Evolutionary conservation across 2,329 filamentous ascomycete species (phyloP).

Genomic region (Claviceps sp.): DNA sequence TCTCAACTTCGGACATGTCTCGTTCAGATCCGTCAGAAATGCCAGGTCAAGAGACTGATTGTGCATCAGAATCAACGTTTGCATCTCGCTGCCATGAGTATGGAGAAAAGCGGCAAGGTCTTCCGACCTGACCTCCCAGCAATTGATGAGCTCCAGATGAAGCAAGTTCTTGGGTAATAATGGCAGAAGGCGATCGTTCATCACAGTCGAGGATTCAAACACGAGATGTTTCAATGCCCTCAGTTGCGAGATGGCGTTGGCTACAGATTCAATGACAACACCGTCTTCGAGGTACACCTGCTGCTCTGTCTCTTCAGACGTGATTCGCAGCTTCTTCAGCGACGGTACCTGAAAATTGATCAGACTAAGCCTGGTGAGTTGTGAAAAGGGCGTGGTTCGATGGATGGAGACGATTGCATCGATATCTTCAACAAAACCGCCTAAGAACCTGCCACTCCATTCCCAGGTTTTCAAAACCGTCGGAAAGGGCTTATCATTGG

Average conservation of each 20-base stretch:
- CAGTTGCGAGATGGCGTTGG: slow-evolving; percentile 29
- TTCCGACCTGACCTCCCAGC: slow-evolving; percentile 57
- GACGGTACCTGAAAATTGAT: slow-evolving; percentile 50
- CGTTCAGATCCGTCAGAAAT: slow-evolving; percentile 55
- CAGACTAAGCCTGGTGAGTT: slow-evolving; percentile 42
- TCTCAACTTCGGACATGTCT: slow-evolving; percentile 56
- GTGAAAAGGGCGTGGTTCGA: slow-evolving; percentile 38
- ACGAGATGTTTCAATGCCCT: slow-evolving; percentile 52
- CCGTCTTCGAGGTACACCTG: slow-evolving; percentile 26
- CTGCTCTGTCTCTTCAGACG: slow-evolving; percentile 18
- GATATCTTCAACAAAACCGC: slow-evolving; percentile 29
- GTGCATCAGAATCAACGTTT: slow-evolving; percentile 57
- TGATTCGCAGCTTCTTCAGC: slow-evolving; percentile 24
- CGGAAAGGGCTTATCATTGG: slow-evolving; percentile 18
- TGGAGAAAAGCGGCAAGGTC: slow-evolving; percentile 52
- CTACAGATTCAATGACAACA: slow-evolving; percentile 25
- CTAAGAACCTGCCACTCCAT: slow-evolving; percentile 45
- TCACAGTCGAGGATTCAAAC: slow-evolving; percentile 61
- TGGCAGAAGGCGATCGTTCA: slow-evolving; percentile 55
- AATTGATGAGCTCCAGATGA: slow-evolving; percentile 65
- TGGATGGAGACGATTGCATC: slow-evolving; percentile 41
- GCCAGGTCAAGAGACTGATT: slow-evolving; percentile 66
- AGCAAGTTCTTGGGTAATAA: slow-evolving; percentile 52
- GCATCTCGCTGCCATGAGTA: slow-evolving; percentile 53
- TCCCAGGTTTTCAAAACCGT: slow-evolving; percentile 40